Evolutionary conservation across 768 basidiomycete genomes (phyloP), one percentile per base, ranked within the genome.

Genomic region (Hericium erinaceus): DNA sequence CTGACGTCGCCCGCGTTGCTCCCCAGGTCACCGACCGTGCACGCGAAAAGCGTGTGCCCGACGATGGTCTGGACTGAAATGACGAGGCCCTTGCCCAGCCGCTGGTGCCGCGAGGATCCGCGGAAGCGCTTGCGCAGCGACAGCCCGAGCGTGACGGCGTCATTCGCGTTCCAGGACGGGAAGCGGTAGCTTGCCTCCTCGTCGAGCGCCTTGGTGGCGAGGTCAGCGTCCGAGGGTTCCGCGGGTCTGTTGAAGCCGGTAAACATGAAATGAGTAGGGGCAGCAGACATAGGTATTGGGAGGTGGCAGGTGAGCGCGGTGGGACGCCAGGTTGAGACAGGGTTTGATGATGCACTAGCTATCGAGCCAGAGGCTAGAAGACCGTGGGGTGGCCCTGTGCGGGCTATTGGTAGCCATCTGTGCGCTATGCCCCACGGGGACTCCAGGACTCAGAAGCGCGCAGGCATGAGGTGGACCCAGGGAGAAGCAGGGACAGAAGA

Each of bases 51-150:
- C 0, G 82, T 82, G 64, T 92, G 87, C 0, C 90, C 90, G 4
- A 82, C 83, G 58, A 88, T 83, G 15, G 85, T 80, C 69, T 91
- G 89, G 57, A 92, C 82, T 9, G 86, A 85, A 61, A 92, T 82
- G 50, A 89, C 84, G 59, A 90, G 79, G 37, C 91, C 91, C 68
- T 88, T 88, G 33, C 89, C 89, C 13, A 54, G 57, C 66, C 85
- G 87, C 18, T 75, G 72, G 67, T 90, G 86, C 20, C 89, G 78
- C 41, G 80, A 77, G 28, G 84, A 81, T 24, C 80, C 79, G 57
- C 89, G 81, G 63, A 92, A 92, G n/a, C 90, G 80, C 69, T 92
- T 92, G 61, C 90, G 81, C 52, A 92, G 70, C 2, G 88, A 90
- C 54, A 91, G 79, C 7, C 83, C 84, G 26, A 92, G 76, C 16